These are phyloP conservation scores for Stellera chamaejasme DNA, from an alignment of 345 rosid genomes.

Conservation along the genomic window DNA sequence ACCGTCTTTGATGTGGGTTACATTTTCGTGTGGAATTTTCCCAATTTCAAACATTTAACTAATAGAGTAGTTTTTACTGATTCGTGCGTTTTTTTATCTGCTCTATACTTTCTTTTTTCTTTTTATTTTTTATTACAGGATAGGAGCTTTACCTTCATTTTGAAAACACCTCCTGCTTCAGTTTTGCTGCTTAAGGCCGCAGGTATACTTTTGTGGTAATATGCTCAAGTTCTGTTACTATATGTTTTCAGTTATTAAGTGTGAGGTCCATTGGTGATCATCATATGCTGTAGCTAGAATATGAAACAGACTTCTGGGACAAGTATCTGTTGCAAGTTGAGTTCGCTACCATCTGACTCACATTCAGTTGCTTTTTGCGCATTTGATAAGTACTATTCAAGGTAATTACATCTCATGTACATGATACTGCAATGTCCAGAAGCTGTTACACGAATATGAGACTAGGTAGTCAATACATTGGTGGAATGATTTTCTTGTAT, in stretches of 20 bases:
- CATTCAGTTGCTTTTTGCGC: no score
- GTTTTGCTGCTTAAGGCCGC: slow-evolving; percentile 92
- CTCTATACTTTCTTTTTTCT: not conserved
- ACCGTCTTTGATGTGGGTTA: slow-evolving; percentile 80
- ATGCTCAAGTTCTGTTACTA: not conserved
- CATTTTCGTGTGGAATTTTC: not conserved
- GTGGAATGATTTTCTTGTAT: no score
- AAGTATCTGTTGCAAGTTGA: no score
- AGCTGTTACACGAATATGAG: no score
- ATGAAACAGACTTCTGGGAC: no score
- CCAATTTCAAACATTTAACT: not conserved
- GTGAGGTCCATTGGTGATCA: no score
- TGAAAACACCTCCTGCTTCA: slow-evolving; percentile 97
- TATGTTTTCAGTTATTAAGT: not conserved
- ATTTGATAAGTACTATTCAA: no score
- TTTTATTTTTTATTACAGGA: slow-evolving; percentile 36
- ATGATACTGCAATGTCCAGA: no score
- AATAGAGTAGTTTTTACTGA: not conserved
- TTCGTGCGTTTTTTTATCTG: not conserved
- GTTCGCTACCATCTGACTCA: no score
- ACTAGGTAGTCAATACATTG: no score
- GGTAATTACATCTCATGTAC: no score
- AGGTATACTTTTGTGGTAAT: slow-evolving; percentile 31
- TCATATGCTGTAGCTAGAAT: no score
- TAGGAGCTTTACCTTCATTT: slow-evolving; percentile 86